Conservation (phyloP, 306 rosid species). For the Hylodesmum podocarpum region DNA sequence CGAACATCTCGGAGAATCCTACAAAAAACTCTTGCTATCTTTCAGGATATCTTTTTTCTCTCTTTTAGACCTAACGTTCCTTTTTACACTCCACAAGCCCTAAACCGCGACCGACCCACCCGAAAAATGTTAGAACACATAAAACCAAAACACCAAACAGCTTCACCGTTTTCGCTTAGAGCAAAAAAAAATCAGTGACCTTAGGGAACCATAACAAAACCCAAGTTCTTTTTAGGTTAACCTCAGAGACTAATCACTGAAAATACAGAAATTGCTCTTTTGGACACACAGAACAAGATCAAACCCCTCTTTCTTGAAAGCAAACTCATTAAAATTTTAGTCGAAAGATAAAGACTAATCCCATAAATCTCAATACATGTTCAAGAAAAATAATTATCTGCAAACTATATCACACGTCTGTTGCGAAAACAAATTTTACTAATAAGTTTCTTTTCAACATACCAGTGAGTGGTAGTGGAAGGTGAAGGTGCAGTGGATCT, state of each 20-base stretch:
- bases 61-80: not conserved
- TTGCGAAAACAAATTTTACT: not conserved
- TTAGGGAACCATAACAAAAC: not conserved
- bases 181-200: not conserved
- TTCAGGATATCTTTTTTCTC: not conserved
- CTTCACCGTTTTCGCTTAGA: not conserved
- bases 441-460: not conserved
- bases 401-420: no score
- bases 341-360: no score
- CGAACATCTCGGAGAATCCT: slow-evolving; percentile 66
- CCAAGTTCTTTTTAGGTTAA: no score
- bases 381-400: no score
- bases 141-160: not conserved
- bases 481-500: slow-evolving; percentile 36
- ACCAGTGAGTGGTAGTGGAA: not conserved
- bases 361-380: no score
- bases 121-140: not conserved
- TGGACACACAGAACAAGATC: no score
- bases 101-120: not conserved
- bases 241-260: no score
- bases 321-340: no score
- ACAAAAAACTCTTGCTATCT: slow-evolving; percentile 24
- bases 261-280: no score
- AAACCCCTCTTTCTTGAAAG: no score
- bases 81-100: slow-evolving; percentile 20